Evolutionary conservation across 495 filamentous ascomycete genomes (phyloP).

Genomic region (Penicillium bovifimosum): DNA sequence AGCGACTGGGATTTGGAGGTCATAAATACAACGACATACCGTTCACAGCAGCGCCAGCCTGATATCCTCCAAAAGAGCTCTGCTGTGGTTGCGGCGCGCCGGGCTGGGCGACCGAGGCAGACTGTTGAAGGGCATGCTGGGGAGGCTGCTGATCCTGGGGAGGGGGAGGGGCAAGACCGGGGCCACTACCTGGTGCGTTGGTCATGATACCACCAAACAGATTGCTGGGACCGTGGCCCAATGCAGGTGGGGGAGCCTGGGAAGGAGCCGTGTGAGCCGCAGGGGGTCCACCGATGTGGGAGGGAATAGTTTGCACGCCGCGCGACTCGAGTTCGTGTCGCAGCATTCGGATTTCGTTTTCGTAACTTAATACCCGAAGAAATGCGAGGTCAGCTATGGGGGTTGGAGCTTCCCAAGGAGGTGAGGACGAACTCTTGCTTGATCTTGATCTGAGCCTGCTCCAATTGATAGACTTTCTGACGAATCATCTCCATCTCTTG

Average conservation of each 20-base stretch:
- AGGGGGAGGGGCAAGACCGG: conserved; percentile 79
- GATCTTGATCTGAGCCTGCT: conserved; percentile 77
- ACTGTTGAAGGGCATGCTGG: conserved; percentile 54
- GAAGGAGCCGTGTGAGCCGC: conserved; percentile 71
- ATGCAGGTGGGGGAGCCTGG: conserved; percentile 75
- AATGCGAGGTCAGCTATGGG: neutral
- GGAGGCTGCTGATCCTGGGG: conserved; percentile 60
- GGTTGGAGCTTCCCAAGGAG: neutral
- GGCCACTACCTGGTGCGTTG: conserved; percentile 78
- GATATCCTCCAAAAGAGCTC: conserved; percentile 53
- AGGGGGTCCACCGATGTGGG: conserved; percentile 53
- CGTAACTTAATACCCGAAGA: conserved; percentile 58
- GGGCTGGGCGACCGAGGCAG: conserved; percentile 53
- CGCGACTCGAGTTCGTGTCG: conserved; percentile 85
- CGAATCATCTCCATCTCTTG: conserved; percentile 90
- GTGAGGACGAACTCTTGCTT: conserved; percentile 72
- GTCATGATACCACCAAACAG: conserved; percentile 95
- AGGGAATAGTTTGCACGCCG: conserved; percentile 62
- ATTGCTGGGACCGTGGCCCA: conserved; percentile 88
- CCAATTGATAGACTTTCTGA: conserved; percentile 83
- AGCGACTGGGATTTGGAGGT: conserved; percentile 17
- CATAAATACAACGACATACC: conserved; percentile 46
- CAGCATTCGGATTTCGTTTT: conserved; percentile 80
- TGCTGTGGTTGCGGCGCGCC: conserved; percentile 60
- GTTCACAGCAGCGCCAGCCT: conserved; percentile 61